Conservation (phyloP, 306 rosid genomes). For the Hippophae tibetana region DNA sequence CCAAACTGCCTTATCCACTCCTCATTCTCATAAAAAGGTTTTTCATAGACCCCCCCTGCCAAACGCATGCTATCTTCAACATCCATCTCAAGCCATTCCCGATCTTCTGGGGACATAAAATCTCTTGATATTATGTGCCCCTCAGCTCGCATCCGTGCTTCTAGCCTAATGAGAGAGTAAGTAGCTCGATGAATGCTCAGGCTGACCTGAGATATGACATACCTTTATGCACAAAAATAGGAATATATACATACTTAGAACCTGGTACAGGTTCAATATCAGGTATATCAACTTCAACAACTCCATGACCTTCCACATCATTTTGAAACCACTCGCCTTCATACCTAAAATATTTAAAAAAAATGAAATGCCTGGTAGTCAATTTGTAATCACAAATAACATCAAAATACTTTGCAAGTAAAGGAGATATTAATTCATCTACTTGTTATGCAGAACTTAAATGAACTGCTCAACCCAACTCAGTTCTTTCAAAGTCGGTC, state of each 20-base stretch:
- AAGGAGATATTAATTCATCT: background rate
- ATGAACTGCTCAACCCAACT: background rate
- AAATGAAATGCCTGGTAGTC: conserved; percentile 12
- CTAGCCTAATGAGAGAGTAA: conserved; percentile 52
- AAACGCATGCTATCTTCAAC: conserved; percentile 61
- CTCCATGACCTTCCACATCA: conserved; percentile 83
- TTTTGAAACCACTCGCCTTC: conserved; percentile 99
- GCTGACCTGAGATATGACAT: conserved; percentile 1
- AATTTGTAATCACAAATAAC: background rate
- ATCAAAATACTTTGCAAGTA: background rate
- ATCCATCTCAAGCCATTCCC: conserved; percentile 91
- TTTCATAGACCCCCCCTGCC: conserved; percentile 45
- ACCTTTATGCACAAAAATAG: conserved; percentile 12
- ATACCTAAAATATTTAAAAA: conserved; percentile 35
- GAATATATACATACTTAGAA: conserved; percentile 53
- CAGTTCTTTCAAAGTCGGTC: too few relatives aligned
- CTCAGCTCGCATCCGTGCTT: conserved; percentile 77
- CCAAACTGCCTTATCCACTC: conserved; percentile 68
- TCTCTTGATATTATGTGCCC: conserved; percentile 71
- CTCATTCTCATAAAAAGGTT: conserved; percentile 70
- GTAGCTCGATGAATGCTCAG: conserved; percentile 18
- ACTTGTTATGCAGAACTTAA: background rate
- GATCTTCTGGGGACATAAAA: conserved; percentile 70
- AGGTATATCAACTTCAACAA: conserved; percentile 89
- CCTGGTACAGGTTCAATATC: conserved; percentile 84